Conservation (phyloP, 2,329 filamentous ascomycete genomes). For the Graphium sp. region DNA sequence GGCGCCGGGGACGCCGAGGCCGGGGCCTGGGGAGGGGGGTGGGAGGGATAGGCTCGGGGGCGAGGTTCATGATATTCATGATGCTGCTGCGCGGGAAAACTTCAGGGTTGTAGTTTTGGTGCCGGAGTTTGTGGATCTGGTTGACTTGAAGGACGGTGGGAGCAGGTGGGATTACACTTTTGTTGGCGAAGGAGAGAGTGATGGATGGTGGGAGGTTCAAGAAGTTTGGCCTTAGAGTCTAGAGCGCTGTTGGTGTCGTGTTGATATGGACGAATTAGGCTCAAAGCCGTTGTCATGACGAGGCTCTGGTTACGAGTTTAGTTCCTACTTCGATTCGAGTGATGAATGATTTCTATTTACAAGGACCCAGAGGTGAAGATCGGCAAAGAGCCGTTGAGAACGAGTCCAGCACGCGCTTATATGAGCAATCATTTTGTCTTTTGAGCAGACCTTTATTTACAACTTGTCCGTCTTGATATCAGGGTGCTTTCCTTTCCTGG, state of each 20-base stretch:
- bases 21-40: constrained; percentile 16
- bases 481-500: too few relatives aligned
- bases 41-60: constrained; percentile 26
- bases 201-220: constrained; percentile 44
- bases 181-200: constrained; percentile 20
- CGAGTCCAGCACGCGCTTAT: too few relatives aligned
- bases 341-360: too few relatives aligned
- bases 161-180: constrained; percentile 53
- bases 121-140: constrained; percentile 59
- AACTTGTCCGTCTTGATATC: too few relatives aligned
- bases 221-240: constrained; percentile 63
- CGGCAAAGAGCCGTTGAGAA: too few relatives aligned
- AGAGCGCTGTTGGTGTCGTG: too few relatives aligned
- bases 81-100: constrained; percentile 53
- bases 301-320: constrained; percentile 3
- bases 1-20: constrained; percentile 44
- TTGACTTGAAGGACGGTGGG: constrained; percentile 49
- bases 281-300: constrained; percentile 1
- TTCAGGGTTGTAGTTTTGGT: constrained; percentile 74
- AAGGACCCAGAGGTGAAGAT: too few relatives aligned
- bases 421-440: too few relatives aligned
- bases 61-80: constrained; percentile 56
- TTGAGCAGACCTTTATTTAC: too few relatives aligned
- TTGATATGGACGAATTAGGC: too few relatives aligned
- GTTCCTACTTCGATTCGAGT: too few relatives aligned